Base-by-base conservation (phyloP, 768 basidiomycete species). In the Vararia minispora region DNA sequence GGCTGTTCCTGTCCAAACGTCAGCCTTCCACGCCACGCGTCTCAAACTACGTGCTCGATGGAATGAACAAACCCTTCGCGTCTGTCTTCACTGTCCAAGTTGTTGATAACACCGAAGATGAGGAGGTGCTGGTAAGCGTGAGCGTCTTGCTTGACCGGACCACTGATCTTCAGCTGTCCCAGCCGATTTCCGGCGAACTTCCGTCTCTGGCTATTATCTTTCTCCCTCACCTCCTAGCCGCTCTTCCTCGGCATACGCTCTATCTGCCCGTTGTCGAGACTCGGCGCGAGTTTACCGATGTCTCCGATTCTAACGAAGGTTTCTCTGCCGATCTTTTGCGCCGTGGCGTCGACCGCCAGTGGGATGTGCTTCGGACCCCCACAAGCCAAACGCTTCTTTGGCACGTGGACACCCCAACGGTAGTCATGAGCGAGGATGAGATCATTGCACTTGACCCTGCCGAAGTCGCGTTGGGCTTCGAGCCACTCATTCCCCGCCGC, bases 191-290 rank as follows among this genome's bases (percentile, higher is more conserved):
- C 43, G 62, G 63, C 56, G 37, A 46, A 52, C 53, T 37, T 46
- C 76, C 69, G 39, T 81, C 81, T 23, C 60, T 86, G 46, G 83
- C 78, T 17, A 63, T 86, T 43, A 61, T 84, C 40, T 81, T 74
- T 57, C 57, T 83, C 32, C 83, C 83, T 35, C 65, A 65, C 16
- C 56, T 65, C 41, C 53, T 57, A 8, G 43, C 39, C 32, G 50
- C 61, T 1, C 27, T 60, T 32, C 59, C 61, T 17, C 53, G 58
- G 28, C 68, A 69, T 45, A 60, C 66, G 16, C 46, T 63, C 13
- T 80, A 77, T 57, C 67, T 86, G 35, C 82, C 83, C 2, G 66
- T 84, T 31, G 52, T 58, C 29, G 49, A 56, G 14, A 39, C 53
- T 14, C 34, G 49, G 2, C 47, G 40, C 5, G 41, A 44, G 3